Base-by-base conservation (phyloP, 2,329 filamentous ascomycete genomes). In the Curvularia eragrostidis region DNA sequence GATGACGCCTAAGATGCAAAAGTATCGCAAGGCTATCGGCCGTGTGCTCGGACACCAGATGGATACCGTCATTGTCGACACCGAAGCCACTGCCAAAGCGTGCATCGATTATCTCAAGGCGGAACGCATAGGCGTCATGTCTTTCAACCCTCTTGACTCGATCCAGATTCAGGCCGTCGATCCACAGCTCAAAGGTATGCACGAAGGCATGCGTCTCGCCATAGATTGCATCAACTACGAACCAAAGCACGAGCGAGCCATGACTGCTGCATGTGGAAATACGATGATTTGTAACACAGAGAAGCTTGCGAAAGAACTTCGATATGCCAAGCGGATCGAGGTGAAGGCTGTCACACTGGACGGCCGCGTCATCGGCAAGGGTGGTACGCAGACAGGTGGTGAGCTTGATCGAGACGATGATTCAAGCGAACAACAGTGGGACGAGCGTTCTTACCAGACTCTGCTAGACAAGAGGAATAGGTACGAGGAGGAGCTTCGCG, bases 201-300 rank as follows among this genome's bases (percentile, higher is more conserved):
- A 91, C 54, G 90, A 91, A 38, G 91, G 91, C 44, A 88, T 88
- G 77, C 88, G 94, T 7, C 85, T 97, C 56, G 96, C 94, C 0
- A 96, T 99, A 63, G 95, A 99, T 75, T 96, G 93, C 0, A 94
- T 99, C 68, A 93, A 97, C 71, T 99, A 95, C 71, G 95, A 98
- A 68, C 85, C 89, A 3, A 87, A 89, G 1, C 85, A 97, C 48
- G 92, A 97, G 74, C 89, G 95, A 64, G 96, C 93, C 32, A 96
- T 99, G 82, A 91, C 89, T 21, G 97, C 96, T 74, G 94, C 93
- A 24, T 99, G 95, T 69, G 94, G 94, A 32, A 96, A 93, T 77
- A 93, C 93, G 4, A 91, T 99, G 63, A 92, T 99, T 5, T 98
- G 94, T 71, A 95, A 99, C 76, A 91, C 87, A 53, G 82, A 97